Base-by-base conservation (phyloP, 768 basidiomycete genomes). In the Hydnomerulius pinastri region DNA sequence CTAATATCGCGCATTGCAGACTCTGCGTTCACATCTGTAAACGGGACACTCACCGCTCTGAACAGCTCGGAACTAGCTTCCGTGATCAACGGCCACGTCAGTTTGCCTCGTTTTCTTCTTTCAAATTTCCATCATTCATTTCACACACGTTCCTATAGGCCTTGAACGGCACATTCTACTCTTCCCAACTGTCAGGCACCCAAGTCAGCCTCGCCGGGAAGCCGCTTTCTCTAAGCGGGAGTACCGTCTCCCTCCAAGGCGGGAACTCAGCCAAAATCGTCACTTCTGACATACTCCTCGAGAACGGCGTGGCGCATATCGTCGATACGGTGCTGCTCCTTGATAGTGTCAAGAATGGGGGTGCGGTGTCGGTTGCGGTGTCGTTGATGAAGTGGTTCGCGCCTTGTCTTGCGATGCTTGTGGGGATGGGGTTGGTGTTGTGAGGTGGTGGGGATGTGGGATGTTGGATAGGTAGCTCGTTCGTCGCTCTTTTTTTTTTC, bases 301-400 rank as follows among this genome's bases (percentile, higher is more conserved):
- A 70, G 27, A 87, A 87, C 56, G 86, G 85, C 45, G 86, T 87
- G 29, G 65, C 83, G 9, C 86, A 88, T 66, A 64, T 82, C 46
- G 77, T 83, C 57, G 75, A 82, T 58, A 47, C 63, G 12, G 77
- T 81, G 12, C 68, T 85, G 8, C 47, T 77, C n/a, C 30, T 33
- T 15, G 44, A 30, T 23, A 32, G 8, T 12, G 38, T 39, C 17
- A 39, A 39, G 38, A 39, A 21, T 21, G 11, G 27, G 10, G 28
- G 41, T 23, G 27, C 27, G 8, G 28, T 4, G 13, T 7, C 21
- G 12, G 11, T 29, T n/a, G 12, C 11, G 4, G 38, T 23, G n/a
- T 24, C 28, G 13, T 12, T 6, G 36, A 47, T 13, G 18, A 41
- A 17, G 7, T 39, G 10, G 13, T 10, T 42, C 28, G 4, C 8